These are phyloP conservation scores for Pythium dissimile DNA, from an alignment of 352 stramenopile species.

Conservation along the genomic window DNA sequence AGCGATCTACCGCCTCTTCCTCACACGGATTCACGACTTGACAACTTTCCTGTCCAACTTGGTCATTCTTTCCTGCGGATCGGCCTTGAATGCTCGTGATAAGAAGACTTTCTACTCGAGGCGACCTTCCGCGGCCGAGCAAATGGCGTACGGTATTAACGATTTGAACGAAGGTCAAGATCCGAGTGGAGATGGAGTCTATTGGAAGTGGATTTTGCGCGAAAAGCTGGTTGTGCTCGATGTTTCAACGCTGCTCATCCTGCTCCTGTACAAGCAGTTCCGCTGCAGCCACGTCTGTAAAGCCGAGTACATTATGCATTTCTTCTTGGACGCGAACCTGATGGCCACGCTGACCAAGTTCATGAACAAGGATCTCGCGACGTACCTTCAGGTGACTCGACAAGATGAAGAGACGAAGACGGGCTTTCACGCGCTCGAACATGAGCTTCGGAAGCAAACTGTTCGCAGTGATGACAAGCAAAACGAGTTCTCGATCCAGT, in stretches of 20 bases:
- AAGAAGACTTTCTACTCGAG: slow-evolving; percentile 81
- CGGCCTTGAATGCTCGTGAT: slow-evolving; percentile 62
- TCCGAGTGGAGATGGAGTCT: slow-evolving; percentile 51
- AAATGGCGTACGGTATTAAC: slow-evolving; percentile 37
- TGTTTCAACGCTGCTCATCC: slow-evolving; percentile 55
- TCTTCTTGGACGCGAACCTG: slow-evolving; percentile 74
- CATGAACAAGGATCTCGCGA: slow-evolving; percentile 83
- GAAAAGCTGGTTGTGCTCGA: slow-evolving; percentile 80
- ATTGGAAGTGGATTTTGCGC: slow-evolving; percentile 81
- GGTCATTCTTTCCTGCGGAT: slow-evolving; percentile 61
- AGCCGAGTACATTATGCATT: slow-evolving; percentile 76
- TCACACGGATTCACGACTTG: slow-evolving; percentile 70
- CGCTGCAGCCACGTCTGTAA: slow-evolving; percentile 71
- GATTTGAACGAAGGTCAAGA: slow-evolving; percentile 42
- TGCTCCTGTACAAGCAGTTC: slow-evolving; percentile 78
- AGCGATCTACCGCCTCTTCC: slow-evolving; percentile 63
- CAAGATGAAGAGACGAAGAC: slow-evolving; percentile 52
- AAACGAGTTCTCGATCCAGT: slow-evolving; percentile 65
- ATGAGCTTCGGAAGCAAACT: slow-evolving; percentile 53
- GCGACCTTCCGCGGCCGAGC: slow-evolving; percentile 45
- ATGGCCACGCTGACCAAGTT: slow-evolving; percentile 78
- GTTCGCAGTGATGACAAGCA: slow-evolving; percentile 66
- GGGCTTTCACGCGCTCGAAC: slow-evolving; percentile 59
- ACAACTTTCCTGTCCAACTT: slow-evolving; percentile 65
- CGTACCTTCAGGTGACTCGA: slow-evolving; percentile 69